Evolutionary conservation across 1,284 basidiomycete species (phyloP).

Genomic region (Xerocomus nothofagi): DNA sequence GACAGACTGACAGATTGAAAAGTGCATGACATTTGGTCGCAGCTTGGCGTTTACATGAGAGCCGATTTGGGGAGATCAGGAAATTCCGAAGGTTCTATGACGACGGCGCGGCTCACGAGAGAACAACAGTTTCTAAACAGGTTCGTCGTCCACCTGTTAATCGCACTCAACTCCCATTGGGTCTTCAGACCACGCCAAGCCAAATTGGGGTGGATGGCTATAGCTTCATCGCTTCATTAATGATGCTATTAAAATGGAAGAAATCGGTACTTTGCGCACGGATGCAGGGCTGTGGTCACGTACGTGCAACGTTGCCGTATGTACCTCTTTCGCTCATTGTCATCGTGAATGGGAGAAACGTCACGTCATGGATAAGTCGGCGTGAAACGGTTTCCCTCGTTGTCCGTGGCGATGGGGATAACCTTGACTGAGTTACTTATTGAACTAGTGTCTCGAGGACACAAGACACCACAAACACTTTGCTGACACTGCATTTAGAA

Average conservation of each 20-base stretch:
- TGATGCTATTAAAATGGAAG: slow-evolving; percentile 21
- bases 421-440: slow-evolving; percentile 5
- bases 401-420: slow-evolving; percentile 15
- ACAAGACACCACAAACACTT: not conserved
- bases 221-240: slow-evolving; percentile 7
- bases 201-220: slow-evolving; percentile 9
- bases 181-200: slow-evolving; percentile 2
- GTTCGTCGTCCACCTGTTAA: not conserved
- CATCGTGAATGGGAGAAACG: not conserved
- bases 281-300: slow-evolving; percentile 3
- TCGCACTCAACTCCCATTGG: slow-evolving; percentile 6
- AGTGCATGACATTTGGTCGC: not conserved
- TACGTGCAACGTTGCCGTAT: slow-evolving; percentile 17
- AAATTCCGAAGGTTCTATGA: slow-evolving; percentile 5
- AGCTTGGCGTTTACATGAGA: not conserved
- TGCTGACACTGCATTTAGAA: not conserved
- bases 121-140: not conserved
- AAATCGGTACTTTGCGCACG: not conserved
- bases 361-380: slow-evolving; percentile 33
- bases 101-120: not conserved
- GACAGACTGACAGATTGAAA: too few relatives aligned
- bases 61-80: slow-evolving; percentile 3
- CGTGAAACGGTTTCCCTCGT: slow-evolving; percentile 21
- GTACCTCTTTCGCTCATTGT: slow-evolving; percentile 4
- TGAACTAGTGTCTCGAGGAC: slow-evolving; percentile 2